Base-by-base conservation (phyloP, 2,329 filamentous ascomycete species). In the Penicillium sp. region DNA sequence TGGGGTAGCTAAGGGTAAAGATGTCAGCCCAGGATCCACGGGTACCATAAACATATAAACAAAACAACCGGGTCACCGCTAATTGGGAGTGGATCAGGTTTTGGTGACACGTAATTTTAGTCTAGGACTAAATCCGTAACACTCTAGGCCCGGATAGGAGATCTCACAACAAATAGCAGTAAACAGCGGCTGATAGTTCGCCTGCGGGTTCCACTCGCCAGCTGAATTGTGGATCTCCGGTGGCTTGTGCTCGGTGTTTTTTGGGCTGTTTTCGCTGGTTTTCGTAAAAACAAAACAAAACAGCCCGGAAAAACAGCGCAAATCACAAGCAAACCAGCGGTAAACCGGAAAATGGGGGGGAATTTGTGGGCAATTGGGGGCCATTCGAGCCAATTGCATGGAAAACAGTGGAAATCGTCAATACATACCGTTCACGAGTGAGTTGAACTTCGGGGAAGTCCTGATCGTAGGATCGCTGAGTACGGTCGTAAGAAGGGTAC, bases 341-440 rank as follows among this genome's bases (percentile, higher is more conserved):
- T 27, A 27, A 27, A 8, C 24, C 24, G 8, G 24, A 8, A 8
- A 27, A 27, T 27, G 5, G 5, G 8, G 24, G 24, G 24, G 5
- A 27, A 27, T 27, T 27, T 5, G 2, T 8, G 1, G 4, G 24
- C 24, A 27, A 27, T 27, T 27, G 24, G 24, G 24, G 24, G 24
- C 18, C 18, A 8, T 27, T 27, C 24, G 24, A 62, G 63, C 18
- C 18, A 18, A 18, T 18, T 18, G 18, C 18, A 18, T 18, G 18
- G 53, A 56, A 53, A 51, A 57, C 53, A 49, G 52, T 59, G 58
- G 57, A 36, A 57, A 53, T 59, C 13, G 13, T n/a, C 5, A 43
- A 13, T 53, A 53, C 79, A 71, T 75, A 83, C 81, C 76, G 75
- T 70, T 83, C 77, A 67, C 80, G 73, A 51, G 75, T 71, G 54